Percentiles rank a stretch among this genome's conserved stretches.
These are phyloP conservation scores for Cytospora leucostoma DNA, from an alignment of 2,329 filamentous ascomycete genomes.

Conservation along the genomic window DNA sequence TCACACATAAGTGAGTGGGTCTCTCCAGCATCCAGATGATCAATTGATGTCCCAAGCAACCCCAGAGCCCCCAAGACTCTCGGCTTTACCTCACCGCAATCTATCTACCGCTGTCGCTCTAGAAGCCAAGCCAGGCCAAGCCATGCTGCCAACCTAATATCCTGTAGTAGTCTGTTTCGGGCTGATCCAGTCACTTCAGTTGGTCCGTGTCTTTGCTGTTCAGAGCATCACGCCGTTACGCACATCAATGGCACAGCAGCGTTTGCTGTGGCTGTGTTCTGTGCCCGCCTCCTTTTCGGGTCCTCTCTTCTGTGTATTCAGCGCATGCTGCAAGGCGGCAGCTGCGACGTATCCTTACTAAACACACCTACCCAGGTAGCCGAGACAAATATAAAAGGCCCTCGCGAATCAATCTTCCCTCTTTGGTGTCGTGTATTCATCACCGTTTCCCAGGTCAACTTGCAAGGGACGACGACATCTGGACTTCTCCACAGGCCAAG, in stretches of 20 bases:
- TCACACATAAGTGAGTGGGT: not conserved
- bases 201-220: not conserved
- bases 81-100: constrained; percentile 22
- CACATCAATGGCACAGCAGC: constrained; percentile 6
- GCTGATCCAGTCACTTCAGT: not conserved
- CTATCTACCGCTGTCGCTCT: not conserved
- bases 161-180: too few species aligned
- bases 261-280: constrained; percentile 15
- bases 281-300: constrained; percentile 2
- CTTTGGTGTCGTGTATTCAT: not conserved
- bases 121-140: not conserved
- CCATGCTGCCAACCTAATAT: not conserved
- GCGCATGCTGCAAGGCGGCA: constrained; percentile 2
- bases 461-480: too few species aligned
- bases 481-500: too few species aligned
- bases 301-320: constrained; percentile 3
- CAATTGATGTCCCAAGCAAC: not conserved
- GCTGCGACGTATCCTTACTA: not conserved
- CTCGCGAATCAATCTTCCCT: not conserved
- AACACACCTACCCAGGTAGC: too few species aligned
- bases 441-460: too few species aligned
- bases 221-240: not conserved
- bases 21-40: not conserved
- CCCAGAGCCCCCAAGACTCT: constrained; percentile 4
- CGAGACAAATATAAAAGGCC: constrained; percentile 1